Evolutionary conservation across 2,329 filamentous ascomycete genomes (phyloP).

Genomic region (Colletotrichum endophyticum): DNA sequence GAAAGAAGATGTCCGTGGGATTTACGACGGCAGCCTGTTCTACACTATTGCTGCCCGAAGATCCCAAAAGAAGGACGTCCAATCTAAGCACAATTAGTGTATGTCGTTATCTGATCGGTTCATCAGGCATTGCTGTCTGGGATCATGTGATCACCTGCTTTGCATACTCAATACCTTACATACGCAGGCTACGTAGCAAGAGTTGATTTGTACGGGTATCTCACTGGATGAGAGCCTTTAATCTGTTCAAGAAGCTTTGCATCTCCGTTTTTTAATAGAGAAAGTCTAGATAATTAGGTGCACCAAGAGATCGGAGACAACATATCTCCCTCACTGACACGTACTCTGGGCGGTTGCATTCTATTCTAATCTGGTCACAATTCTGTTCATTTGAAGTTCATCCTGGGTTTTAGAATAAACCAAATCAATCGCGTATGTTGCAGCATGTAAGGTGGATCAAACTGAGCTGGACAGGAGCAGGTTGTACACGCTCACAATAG

Average conservation of each 20-base stretch:
- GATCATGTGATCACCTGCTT: background rate
- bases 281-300: accelerated
- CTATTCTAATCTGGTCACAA: too few relatives aligned
- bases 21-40: slow-evolving; percentile 26
- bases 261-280: accelerated
- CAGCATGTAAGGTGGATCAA: too few relatives aligned
- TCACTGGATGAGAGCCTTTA: background rate
- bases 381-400: too few relatives aligned
- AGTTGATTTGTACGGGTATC: background rate
- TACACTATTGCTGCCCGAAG: slow-evolving; percentile 2
- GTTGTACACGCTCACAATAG: background rate
- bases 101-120: background rate
- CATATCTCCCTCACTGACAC: background rate
- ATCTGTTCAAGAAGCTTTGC: background rate
- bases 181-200: background rate
- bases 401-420: too few relatives aligned
- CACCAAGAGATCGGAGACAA: background rate
- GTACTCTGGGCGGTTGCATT: accelerated
- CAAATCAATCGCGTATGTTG: too few relatives aligned
- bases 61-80: background rate
- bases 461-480: background rate
- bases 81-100: background rate
- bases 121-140: background rate
- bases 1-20: slow-evolving; percentile 54
- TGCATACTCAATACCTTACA: background rate